Conservation (phyloP, 495 filamentous ascomycete genomes). For the Rostrohypoxylon terebratum region DNA sequence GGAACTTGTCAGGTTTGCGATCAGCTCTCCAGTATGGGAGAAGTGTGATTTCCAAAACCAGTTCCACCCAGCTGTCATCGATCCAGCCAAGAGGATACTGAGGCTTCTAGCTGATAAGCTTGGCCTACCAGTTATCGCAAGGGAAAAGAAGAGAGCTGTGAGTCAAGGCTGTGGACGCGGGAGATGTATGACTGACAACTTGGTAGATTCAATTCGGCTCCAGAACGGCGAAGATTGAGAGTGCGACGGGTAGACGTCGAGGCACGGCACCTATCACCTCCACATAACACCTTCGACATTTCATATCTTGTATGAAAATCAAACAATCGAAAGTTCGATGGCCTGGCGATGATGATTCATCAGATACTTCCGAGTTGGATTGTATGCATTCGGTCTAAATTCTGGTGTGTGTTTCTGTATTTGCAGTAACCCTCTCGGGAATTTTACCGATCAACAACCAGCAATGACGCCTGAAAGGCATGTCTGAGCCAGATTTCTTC, state of each 20-base stretch:
- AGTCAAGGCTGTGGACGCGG: slow-evolving; percentile 27
- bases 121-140: slow-evolving; percentile 75
- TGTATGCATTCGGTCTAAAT: slow-evolving; percentile 33
- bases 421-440: slow-evolving; percentile 45
- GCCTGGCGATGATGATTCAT: slow-evolving; percentile 65
- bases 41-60: slow-evolving; percentile 81
- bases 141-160: slow-evolving; percentile 90
- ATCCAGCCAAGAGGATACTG: slow-evolving; percentile 83
- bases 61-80: slow-evolving; percentile 62
- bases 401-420: slow-evolving; percentile 44
- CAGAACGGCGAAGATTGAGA: slow-evolving; percentile 86
- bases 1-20: slow-evolving; percentile 81
- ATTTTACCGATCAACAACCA: slow-evolving; percentile 43
- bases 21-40: slow-evolving; percentile 77
- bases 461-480: slow-evolving; percentile 62
- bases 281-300: slow-evolving; percentile 11
- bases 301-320: not conserved
- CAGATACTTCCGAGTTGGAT: slow-evolving; percentile 71
- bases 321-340: slow-evolving; percentile 14
- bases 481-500: slow-evolving; percentile 55
- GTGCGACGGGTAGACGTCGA: slow-evolving; percentile 68
- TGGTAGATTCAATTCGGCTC: slow-evolving; percentile 82
- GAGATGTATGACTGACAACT: slow-evolving; percentile 25
- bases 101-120: slow-evolving; percentile 81
- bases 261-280: slow-evolving; percentile 69